These are phyloP conservation scores for Corylus avellana DNA, from an alignment of 306 rosid species.

Conservation along the genomic window DNA sequence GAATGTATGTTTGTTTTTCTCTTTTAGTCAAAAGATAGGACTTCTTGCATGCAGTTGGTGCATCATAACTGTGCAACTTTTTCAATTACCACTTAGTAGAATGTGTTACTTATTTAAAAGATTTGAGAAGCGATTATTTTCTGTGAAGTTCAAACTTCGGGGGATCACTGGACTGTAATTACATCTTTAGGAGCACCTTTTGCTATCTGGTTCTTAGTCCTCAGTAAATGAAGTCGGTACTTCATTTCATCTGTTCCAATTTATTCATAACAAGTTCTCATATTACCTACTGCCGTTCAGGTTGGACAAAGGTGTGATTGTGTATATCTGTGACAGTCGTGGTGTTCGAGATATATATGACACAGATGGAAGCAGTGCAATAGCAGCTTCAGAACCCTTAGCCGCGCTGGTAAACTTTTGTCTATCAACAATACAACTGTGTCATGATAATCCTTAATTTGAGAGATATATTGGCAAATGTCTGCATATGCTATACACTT, in stretches of 20 bases:
- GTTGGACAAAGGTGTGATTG: constrained; percentile 98
- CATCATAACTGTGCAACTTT: background rate
- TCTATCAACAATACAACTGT: background rate
- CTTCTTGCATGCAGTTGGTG: background rate
- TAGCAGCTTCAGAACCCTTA: constrained; percentile 85
- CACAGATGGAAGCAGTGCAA: constrained; percentile 86
- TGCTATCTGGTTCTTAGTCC: too few species aligned
- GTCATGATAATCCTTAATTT: background rate
- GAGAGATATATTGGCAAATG: background rate
- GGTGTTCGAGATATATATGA: constrained; percentile 95
- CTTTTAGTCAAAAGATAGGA: background rate
- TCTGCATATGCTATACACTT: background rate
- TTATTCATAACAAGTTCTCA: constrained; percentile 20
- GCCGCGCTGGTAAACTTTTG: constrained; percentile 70
- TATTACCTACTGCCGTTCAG: constrained; percentile 49
- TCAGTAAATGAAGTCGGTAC: background rate
- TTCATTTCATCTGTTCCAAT: constrained; percentile 10
- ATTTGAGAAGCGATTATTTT: background rate
- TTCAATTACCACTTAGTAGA: background rate
- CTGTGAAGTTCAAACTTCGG: background rate
- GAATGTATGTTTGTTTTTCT: background rate
- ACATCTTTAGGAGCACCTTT: background rate
- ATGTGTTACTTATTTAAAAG: background rate
- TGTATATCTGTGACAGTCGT: constrained; percentile 82
- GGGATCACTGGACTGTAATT: background rate